Base-by-base conservation (phyloP, 371 early-diverging fungal genomes). In the Parasitella parasitica region DNA sequence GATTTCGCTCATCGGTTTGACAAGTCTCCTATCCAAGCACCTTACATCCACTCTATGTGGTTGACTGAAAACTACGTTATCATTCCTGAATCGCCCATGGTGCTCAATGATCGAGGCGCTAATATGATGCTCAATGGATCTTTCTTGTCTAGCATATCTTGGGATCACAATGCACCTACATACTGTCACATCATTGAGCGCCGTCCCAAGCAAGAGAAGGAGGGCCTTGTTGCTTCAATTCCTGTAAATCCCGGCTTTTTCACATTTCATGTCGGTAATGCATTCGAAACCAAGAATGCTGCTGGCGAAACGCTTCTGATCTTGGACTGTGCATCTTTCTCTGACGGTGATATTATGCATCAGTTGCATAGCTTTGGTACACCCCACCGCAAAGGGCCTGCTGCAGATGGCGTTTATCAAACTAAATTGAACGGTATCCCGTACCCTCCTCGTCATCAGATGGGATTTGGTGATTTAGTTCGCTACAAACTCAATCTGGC, bases 41-140 rank as follows among this genome's bases (percentile, higher is more conserved):
- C 66, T 11, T 80, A 80, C 22, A 66, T 72, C 16, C 80, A 80
- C 39, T 70, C 75, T 2, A 69, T 80, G 32, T 71, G 69, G 55
- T 24, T 83, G 18, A 85, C 87, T 15, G 66, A 84, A 62, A 72
- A 80, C 12, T 86, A 84, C 71, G 68, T 88, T 7, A 70, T 88
- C 7, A 62, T 88, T 9, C 76, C 76, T 6, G 83, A 77, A 59
- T 75, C 79, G 41, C 86, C 82, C 7, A 61, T 83, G 11, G 67
- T 69, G 20, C 76, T 73, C 55, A 63, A 66, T 1, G 73, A 77
- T 2, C 63, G 60, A 28, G 83, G 83, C 0, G 0, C 79, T 6
- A 78, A 82, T 53, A 61, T 82, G 12, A 12, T 86, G 4, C 59
- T 81, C 57, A 62, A 67, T 35, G 83, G 83, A 4, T 66, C 71